phyloP scores from a whole-genome alignment of 208 protist genomes.

The Trypanosomatidae sp. region DNA sequence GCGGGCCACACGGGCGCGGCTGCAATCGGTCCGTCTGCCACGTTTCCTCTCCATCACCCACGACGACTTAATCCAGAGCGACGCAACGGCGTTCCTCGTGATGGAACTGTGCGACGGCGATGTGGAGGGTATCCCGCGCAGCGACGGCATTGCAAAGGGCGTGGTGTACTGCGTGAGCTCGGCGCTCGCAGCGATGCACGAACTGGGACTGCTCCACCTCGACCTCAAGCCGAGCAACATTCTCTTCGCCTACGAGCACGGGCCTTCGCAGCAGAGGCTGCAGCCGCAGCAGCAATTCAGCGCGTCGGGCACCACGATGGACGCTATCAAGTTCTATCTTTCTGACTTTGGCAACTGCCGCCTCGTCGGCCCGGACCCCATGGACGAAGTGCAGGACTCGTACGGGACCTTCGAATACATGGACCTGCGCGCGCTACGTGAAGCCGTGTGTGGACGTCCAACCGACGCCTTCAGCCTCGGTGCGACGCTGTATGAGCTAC shows the following conservation, averaged over 20 bases:
- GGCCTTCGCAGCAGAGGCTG: slow-evolving; percentile 30
- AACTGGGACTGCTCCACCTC: slow-evolving; percentile 77
- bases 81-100: slow-evolving; percentile 78
- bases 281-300: background rate
- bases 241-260: slow-evolving; percentile 73
- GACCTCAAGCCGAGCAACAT: slow-evolving; percentile 91
- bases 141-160: slow-evolving; percentile 51
- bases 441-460: slow-evolving; percentile 65
- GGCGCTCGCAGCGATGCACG: slow-evolving; percentile 80
- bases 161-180: slow-evolving; percentile 80
- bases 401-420: slow-evolving; percentile 90
- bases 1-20: slow-evolving; percentile 26
- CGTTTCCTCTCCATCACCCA: slow-evolving; percentile 78
- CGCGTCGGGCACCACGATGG: background rate
- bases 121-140: slow-evolving; percentile 63
- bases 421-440: slow-evolving; percentile 65
- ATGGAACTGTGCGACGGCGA: slow-evolving; percentile 88
- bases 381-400: slow-evolving; percentile 50
- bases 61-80: slow-evolving; percentile 62
- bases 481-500: slow-evolving; percentile 71
- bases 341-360: slow-evolving; percentile 90
- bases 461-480: slow-evolving; percentile 85
- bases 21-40: slow-evolving; percentile 51
- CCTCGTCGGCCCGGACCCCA: slow-evolving; percentile 46
- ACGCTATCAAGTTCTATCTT: slow-evolving; percentile 79